phyloP scores from a whole-genome alignment of 306 rosid species.

The Calophaca sinica region DNA sequence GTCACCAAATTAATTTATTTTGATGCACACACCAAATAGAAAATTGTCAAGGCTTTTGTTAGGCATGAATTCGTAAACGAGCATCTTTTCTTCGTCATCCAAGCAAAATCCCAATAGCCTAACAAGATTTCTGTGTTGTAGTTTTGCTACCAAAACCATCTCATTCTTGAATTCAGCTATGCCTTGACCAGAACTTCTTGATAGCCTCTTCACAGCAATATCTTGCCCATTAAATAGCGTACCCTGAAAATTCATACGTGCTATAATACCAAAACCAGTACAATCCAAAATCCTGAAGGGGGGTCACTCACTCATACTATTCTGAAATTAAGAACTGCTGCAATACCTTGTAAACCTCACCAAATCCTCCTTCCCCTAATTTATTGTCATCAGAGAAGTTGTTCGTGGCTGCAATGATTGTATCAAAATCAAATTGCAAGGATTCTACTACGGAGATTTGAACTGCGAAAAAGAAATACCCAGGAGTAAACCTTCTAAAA shows the following conservation, averaged over 20 bases:
- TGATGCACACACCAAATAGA: constrained; percentile 36
- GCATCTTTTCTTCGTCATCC: constrained; percentile 54
- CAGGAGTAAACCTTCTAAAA: constrained; percentile 6
- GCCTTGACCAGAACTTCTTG: constrained; percentile 49
- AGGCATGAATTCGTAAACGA: constrained; percentile 51
- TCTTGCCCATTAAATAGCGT: constrained; percentile 41
- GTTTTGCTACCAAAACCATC: constrained; percentile 48
- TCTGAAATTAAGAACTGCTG: background rate
- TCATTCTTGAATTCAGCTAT: constrained; percentile 52
- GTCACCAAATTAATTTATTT: background rate
- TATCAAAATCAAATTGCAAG: constrained; percentile 55
- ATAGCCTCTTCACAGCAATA: constrained; percentile 61
- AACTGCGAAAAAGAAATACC: constrained; percentile 20
- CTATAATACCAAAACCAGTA: background rate
- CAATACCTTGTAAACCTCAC: constrained; percentile 65
- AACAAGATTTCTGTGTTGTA: constrained; percentile 50
- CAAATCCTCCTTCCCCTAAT: constrained; percentile 64
- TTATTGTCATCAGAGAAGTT: constrained; percentile 52
- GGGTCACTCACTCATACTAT: background rate
- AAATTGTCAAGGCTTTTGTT: constrained; percentile 53
- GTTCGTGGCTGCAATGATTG: constrained; percentile 52
- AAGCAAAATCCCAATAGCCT: constrained; percentile 49
- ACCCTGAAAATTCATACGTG: constrained; percentile 44
- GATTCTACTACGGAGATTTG: constrained; percentile 43
- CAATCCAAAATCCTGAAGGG: background rate